phyloP scores from a whole-genome alignment of 139 green algal genomes.

The Auxenochlorella pyrenoidosa region DNA sequence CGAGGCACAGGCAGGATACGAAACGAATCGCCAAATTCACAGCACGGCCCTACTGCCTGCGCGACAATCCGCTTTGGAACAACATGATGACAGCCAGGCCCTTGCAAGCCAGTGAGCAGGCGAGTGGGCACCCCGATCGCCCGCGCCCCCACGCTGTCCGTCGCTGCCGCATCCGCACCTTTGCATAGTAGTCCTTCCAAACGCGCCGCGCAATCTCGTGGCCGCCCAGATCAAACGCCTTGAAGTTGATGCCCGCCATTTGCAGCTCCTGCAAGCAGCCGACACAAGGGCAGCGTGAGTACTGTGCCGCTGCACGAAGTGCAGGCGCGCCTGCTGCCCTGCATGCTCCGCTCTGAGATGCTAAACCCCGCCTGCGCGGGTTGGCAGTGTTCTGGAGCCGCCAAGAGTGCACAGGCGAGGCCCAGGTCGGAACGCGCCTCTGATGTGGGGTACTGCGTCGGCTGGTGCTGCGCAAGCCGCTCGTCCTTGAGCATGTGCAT shows the following conservation, averaged over 20 bases:
- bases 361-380: too few relatives aligned
- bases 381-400: too few relatives aligned
- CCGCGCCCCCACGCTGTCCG: neutral
- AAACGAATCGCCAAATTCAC: too few relatives aligned
- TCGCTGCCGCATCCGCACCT: constrained; percentile 64
- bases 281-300: neutral
- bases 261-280: constrained; percentile 86
- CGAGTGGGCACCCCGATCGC: neutral
- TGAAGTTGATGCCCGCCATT: constrained; percentile 99
- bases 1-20: too few relatives aligned
- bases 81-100: too few relatives aligned
- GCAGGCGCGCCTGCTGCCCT: too few relatives aligned
- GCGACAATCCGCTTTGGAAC: too few relatives aligned
- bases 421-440: constrained; percentile 64
- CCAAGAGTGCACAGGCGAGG: too few relatives aligned
- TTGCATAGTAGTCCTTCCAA: constrained; percentile 99
- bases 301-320: neutral
- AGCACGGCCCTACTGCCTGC: too few relatives aligned
- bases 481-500: constrained; percentile 99
- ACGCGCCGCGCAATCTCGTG: constrained; percentile 98
- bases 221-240: constrained; percentile 98
- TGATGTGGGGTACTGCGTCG: constrained; percentile 98
- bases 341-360: too few relatives aligned
- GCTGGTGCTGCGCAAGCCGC: constrained; percentile 95
- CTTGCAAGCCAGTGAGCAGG: too few relatives aligned